These are phyloP conservation scores for Yamadazyma diospyri DNA, from an alignment of 1,139 yeast species.

Conservation along the genomic window DNA sequence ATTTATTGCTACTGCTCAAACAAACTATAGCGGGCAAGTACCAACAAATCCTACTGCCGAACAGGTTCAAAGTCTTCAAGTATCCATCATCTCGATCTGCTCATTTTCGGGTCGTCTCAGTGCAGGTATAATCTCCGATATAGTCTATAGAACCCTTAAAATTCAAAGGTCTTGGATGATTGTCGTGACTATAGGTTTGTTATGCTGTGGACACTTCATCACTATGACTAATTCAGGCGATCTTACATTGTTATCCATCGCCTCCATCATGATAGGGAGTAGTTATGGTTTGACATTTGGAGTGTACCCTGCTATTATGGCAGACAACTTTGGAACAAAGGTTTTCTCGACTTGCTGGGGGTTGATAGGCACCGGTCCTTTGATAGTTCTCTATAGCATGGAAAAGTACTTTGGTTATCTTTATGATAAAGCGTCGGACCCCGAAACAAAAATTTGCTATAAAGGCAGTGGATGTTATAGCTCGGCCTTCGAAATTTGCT, in stretches of 20 bases:
- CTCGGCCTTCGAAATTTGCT: constrained; percentile 32
- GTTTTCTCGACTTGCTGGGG: constrained; percentile 47
- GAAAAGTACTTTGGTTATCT: constrained; percentile 40
- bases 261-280: constrained; percentile 35
- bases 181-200: constrained; percentile 23
- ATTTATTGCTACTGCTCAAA: constrained; percentile 42
- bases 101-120: constrained; percentile 40
- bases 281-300: constrained; percentile 43
- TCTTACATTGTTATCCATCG: constrained; percentile 24
- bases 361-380: constrained; percentile 41
- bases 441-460: constrained; percentile 31
- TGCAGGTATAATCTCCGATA: constrained; percentile 39
- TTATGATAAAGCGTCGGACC: constrained; percentile 34
- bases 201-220: constrained; percentile 30
- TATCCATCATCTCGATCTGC: constrained; percentile 37
- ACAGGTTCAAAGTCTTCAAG: constrained; percentile 43
- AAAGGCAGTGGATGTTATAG: constrained; percentile 37
- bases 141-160: constrained; percentile 27
- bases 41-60: constrained; percentile 15
- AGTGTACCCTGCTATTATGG: constrained; percentile 45
- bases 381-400: constrained; percentile 29
- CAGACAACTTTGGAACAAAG: constrained; percentile 41
- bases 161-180: constrained; percentile 43
- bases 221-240: constrained; percentile 27
- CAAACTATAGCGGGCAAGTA: constrained; percentile 17